Percentiles rank a stretch among this genome's conserved stretches.
Conservation (phyloP, 2,329 filamentous ascomycete species). For the Alternaria sp. region DNA sequence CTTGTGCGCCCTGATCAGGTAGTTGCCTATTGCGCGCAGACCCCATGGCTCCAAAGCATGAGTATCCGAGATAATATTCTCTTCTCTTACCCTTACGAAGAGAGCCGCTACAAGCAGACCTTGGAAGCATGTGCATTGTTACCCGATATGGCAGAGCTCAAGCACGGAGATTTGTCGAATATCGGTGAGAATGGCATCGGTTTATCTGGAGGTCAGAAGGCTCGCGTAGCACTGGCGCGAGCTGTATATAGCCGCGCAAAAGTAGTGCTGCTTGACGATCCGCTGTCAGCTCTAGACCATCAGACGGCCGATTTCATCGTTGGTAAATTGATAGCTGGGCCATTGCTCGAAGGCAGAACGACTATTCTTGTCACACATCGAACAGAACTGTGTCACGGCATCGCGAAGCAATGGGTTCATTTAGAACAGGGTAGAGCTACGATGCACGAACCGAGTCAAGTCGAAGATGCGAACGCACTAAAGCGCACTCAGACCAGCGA, state of each 20-base stretch:
- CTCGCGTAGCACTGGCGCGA: constrained; percentile 67
- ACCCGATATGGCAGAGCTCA: constrained; percentile 69
- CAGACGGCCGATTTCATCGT: constrained; percentile 71
- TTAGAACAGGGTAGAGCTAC: constrained; percentile 67
- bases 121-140: constrained; percentile 69
- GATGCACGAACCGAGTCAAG: constrained; percentile 53
- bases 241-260: constrained; percentile 66
- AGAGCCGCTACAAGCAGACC: constrained; percentile 73
- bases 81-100: constrained; percentile 72
- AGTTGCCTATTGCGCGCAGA: constrained; percentile 71
- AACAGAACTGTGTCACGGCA: constrained; percentile 73
- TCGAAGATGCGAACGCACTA: constrained; percentile 57
- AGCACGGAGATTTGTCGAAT: constrained; percentile 69
- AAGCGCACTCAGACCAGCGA: constrained; percentile 51
- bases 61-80: constrained; percentile 74
- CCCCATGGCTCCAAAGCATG: constrained; percentile 74
- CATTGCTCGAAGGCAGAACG: constrained; percentile 62
- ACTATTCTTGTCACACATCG: constrained; percentile 71
- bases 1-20: constrained; percentile 64
- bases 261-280: constrained; percentile 66
- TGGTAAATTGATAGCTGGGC: constrained; percentile 64
- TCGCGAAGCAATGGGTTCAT: constrained; percentile 77
- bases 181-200: constrained; percentile 70
- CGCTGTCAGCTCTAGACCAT: constrained; percentile 68
- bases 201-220: constrained; percentile 68